A percentile compares a stretch with the other conserved stretches of the same genome.
phyloP scores from a whole-genome alignment of 306 rosid genomes.

The Cicer arietinum region DNA sequence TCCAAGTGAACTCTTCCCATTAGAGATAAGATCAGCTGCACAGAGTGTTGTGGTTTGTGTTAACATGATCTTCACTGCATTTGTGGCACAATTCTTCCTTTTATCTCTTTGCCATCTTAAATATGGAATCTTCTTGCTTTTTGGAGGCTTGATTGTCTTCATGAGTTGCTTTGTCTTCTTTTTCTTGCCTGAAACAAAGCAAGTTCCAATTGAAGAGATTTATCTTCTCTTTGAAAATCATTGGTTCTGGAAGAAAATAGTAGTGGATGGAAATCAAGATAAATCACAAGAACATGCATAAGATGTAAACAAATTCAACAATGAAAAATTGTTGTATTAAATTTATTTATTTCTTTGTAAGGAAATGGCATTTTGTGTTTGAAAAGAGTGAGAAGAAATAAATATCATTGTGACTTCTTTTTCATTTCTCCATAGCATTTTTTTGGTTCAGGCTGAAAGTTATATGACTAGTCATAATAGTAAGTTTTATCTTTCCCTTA shows the following conservation, averaged over 20 bases:
- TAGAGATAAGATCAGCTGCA: slow-evolving; percentile 89
- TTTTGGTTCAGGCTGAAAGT: too few relatives aligned
- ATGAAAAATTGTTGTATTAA: not conserved
- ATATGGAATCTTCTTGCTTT: slow-evolving; percentile 79
- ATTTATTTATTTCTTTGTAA: too few relatives aligned
- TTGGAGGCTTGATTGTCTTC: slow-evolving; percentile 60
- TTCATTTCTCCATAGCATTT: too few relatives aligned
- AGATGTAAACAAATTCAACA: not conserved
- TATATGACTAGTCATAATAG: too few relatives aligned
- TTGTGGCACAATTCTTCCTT: slow-evolving; percentile 82
- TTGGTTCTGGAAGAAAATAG: slow-evolving; percentile 72
- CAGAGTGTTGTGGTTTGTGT: slow-evolving; percentile 90
- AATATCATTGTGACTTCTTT: too few relatives aligned
- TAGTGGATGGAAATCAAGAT: slow-evolving; percentile 53
- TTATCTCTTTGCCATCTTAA: slow-evolving; percentile 74
- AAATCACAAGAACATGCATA: slow-evolving; percentile 45
- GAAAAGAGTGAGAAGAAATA: too few relatives aligned
- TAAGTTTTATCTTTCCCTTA: too few relatives aligned
- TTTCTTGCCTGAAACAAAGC: slow-evolving; percentile 84
- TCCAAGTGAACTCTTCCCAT: slow-evolving; percentile 86
- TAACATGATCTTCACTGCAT: slow-evolving; percentile 78
- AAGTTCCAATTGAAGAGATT: slow-evolving; percentile 82
- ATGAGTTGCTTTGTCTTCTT: slow-evolving; percentile 73
- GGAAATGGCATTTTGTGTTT: too few relatives aligned
- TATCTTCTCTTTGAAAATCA: slow-evolving; percentile 71